A percentile compares a stretch with the other conserved stretches of the same genome.
phyloP scores from a whole-genome alignment of 2,329 filamentous ascomycete genomes.

The Cladosporium austrohemisphaericum region DNA sequence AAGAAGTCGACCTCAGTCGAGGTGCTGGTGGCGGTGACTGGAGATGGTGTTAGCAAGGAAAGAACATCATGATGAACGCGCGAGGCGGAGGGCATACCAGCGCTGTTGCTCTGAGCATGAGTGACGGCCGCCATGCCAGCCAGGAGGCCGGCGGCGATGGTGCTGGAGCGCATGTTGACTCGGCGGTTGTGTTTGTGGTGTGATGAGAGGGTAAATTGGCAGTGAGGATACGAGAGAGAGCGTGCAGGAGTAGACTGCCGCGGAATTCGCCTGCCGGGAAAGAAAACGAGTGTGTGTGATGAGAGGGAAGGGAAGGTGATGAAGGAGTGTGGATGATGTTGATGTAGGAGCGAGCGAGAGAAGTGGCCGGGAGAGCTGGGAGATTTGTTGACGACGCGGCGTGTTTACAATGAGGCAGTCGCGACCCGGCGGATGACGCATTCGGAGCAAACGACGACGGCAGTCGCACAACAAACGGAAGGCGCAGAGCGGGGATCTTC shows the following conservation, averaged over 20 bases:
- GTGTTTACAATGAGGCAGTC: too few relatives aligned
- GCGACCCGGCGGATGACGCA: too few relatives aligned
- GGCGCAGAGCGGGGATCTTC: too few relatives aligned
- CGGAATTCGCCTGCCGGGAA: background rate
- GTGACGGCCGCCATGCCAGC: background rate
- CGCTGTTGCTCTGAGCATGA: background rate
- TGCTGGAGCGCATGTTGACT: conserved; percentile 1
- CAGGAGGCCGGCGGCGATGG: conserved; percentile 1
- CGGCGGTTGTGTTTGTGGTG: background rate
- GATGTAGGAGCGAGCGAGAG: background rate
- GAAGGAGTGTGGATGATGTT: conserved; percentile 4
- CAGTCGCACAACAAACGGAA: too few relatives aligned
- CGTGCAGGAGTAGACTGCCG: conserved; percentile 6
- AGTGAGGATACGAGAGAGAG: background rate
- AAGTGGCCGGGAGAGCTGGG: too few relatives aligned
- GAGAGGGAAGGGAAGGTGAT: conserved; percentile 1
- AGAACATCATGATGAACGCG: background rate
- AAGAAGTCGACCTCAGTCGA: conserved; percentile 20
- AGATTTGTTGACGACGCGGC: too few relatives aligned
- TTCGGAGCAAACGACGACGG: too few relatives aligned
- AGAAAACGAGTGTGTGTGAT: background rate
- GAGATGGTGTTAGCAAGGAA: background rate
- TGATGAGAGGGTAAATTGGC: background rate
- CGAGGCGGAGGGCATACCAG: background rate
- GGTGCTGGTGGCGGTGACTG: background rate